Conservation (phyloP, 78 protist genomes). For the Protostelium mycophagum region DNA sequence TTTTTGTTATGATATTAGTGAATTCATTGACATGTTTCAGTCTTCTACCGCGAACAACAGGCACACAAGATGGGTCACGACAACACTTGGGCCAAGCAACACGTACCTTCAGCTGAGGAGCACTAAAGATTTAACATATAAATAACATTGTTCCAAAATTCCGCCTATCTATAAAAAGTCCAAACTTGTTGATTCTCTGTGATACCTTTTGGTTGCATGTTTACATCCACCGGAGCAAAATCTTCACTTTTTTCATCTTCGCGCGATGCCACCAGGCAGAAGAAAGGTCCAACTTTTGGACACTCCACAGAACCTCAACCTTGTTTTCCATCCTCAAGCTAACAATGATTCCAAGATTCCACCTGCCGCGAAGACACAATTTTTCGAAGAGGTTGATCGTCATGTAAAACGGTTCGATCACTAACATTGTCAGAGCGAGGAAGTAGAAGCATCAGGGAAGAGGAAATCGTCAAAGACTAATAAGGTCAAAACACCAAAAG, state of each 20-base stretch:
- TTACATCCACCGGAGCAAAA: too few relatives aligned
- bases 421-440: background rate
- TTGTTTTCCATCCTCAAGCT: background rate
- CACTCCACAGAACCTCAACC: background rate
- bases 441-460: background rate
- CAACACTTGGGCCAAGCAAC: background rate
- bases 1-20: too few relatives aligned
- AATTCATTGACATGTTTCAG: background rate
- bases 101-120: too few relatives aligned
- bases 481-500: background rate
- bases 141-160: too few relatives aligned
- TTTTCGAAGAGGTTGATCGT: background rate
- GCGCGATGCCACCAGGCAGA: too few relatives aligned
- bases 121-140: too few relatives aligned
- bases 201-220: too few relatives aligned
- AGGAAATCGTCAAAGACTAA: background rate
- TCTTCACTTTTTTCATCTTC: too few relatives aligned
- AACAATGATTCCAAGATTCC: background rate
- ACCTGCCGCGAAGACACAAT: background rate
- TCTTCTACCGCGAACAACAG: background rate
- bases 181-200: too few relatives aligned
- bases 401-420: background rate
- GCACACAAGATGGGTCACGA: background rate
- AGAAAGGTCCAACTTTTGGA: too few relatives aligned
- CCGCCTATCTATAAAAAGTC: too few relatives aligned